A percentile compares a stretch with the other conserved stretches of the same genome.
phyloP scores from a whole-genome alignment of 345 rosid species.

The Cochlearia excelsa region DNA sequence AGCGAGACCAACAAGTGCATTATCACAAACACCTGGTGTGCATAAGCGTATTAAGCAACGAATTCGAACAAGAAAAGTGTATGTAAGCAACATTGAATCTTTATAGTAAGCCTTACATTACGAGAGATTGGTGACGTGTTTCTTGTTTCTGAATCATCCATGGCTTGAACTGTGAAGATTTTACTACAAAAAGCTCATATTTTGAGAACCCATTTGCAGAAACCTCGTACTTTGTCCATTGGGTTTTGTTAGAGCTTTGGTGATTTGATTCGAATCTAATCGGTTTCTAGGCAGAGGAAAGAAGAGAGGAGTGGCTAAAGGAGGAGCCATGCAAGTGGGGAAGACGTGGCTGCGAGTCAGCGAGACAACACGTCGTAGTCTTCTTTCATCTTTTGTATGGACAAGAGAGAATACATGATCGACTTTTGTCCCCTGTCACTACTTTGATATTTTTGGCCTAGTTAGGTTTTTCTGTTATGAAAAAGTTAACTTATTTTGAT shows the following conservation, averaged over 20 bases:
- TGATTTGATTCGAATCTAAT: background rate
- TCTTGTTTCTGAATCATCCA: constrained; percentile 42
- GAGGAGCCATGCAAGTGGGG: constrained; percentile 47
- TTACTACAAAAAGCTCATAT: constrained; percentile 29
- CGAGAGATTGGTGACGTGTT: constrained; percentile 48
- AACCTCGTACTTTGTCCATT: constrained; percentile 36
- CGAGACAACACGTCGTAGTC: constrained; percentile 29
- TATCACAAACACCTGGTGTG: constrained; percentile 52
- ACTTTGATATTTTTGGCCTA: too few species aligned
- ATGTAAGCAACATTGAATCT: background rate
- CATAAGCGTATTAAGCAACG: background rate
- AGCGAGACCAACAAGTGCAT: constrained; percentile 73
- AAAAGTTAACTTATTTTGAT: too few species aligned
- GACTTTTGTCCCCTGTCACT: too few species aligned
- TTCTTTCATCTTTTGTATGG: constrained; percentile 12
- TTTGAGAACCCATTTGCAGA: constrained; percentile 42
- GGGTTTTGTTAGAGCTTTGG: background rate
- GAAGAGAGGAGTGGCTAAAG: constrained; percentile 34
- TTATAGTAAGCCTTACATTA: constrained; percentile 34
- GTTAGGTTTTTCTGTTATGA: too few species aligned
- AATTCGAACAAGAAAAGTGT: background rate
- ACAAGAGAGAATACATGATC: too few species aligned
- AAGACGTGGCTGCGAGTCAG: constrained; percentile 22
- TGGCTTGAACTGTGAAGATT: constrained; percentile 37
- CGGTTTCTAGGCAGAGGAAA: constrained; percentile 30